A percentile compares a stretch with the other conserved stretches of the same genome.
Conservation (phyloP, 2,329 filamentous ascomycete genomes). For the Corinectria fuckeliana region DNA sequence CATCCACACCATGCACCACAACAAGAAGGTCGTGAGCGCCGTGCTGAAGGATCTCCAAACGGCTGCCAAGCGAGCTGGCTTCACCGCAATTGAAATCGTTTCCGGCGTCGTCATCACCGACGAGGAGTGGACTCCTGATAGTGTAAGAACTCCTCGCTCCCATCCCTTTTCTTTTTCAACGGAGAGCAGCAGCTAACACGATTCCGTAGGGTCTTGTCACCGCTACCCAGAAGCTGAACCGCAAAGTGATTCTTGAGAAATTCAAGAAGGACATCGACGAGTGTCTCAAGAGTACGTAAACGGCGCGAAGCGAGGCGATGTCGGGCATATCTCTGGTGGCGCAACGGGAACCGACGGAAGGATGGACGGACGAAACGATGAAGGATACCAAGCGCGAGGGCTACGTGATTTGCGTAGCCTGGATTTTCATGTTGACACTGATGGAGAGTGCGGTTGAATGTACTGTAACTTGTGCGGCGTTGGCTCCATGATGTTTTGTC, state of each 20-base stretch:
- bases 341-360: slow-evolving; percentile 8
- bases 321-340: slow-evolving; percentile 8
- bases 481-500: slow-evolving; percentile 34
- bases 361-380: slow-evolving; percentile 9
- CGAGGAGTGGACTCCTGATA: slow-evolving; percentile 87
- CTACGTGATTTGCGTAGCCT: slow-evolving; percentile 6
- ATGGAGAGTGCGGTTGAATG: slow-evolving; percentile 28
- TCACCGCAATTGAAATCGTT: slow-evolving; percentile 76
- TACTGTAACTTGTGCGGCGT: slow-evolving; percentile 36
- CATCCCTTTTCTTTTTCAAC: background rate
- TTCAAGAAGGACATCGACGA: slow-evolving; percentile 60
- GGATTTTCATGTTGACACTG: slow-evolving; percentile 10
- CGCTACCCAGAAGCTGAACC: slow-evolving; percentile 67
- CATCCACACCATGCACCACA: slow-evolving; percentile 71
- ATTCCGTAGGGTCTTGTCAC: slow-evolving; percentile 61
- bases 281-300: slow-evolving; percentile 42
- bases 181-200: slow-evolving; percentile 26
- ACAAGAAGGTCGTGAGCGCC: slow-evolving; percentile 67
- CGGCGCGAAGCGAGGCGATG: background rate
- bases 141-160: slow-evolving; percentile 66
- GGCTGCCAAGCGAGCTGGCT: slow-evolving; percentile 68
- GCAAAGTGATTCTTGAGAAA: slow-evolving; percentile 56
- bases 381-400: slow-evolving; percentile 33
- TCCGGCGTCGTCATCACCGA: slow-evolving; percentile 79
- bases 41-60: slow-evolving; percentile 73